Percentiles rank a stretch among this genome's conserved stretches.
Evolutionary conservation across 768 basidiomycete species (phyloP).

Genomic region (Suillus weaverae): DNA sequence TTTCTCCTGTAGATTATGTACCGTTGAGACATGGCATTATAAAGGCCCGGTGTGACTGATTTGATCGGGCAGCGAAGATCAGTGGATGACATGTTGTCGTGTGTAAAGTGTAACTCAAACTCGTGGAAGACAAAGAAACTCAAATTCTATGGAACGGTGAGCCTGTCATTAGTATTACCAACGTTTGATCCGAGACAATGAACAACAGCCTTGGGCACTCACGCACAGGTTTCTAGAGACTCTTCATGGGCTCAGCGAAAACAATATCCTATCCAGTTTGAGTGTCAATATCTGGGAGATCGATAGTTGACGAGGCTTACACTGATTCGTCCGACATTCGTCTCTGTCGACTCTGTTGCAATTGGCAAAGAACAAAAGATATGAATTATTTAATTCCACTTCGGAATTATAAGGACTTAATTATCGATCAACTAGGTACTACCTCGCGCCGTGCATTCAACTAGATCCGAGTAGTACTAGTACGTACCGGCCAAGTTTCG

Average conservation of each 20-base stretch:
- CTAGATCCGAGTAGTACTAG: not conserved
- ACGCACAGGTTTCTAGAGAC: not conserved
- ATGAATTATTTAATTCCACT: not conserved
- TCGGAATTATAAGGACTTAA: not conserved
- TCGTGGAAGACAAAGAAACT: slow-evolving; percentile 8
- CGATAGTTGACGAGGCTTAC: not conserved
- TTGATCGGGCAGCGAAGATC: slow-evolving; percentile 1
- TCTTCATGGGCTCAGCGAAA: not conserved
- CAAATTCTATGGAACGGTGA: not conserved
- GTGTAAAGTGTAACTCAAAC: slow-evolving; percentile 6
- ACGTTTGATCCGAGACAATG: slow-evolving; percentile 1
- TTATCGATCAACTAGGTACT: not conserved
- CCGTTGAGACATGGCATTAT: slow-evolving; percentile 1
- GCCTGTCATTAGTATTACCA: not conserved
- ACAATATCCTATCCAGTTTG: not conserved
- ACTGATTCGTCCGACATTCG: slow-evolving; percentile 1
- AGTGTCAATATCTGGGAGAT: not conserved
- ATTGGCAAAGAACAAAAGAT: slow-evolving; percentile 2
- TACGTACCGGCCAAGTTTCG: not conserved
- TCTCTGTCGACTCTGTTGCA: not conserved
- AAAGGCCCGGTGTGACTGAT: slow-evolving; percentile 1
- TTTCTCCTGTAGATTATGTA: slow-evolving; percentile 1
- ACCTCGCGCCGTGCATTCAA: not conserved
- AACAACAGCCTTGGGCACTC: not conserved
- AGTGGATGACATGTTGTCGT: not conserved